Conservation (phyloP, 2,329 filamentous ascomycete genomes). For the Huntiella omanensis region DNA sequence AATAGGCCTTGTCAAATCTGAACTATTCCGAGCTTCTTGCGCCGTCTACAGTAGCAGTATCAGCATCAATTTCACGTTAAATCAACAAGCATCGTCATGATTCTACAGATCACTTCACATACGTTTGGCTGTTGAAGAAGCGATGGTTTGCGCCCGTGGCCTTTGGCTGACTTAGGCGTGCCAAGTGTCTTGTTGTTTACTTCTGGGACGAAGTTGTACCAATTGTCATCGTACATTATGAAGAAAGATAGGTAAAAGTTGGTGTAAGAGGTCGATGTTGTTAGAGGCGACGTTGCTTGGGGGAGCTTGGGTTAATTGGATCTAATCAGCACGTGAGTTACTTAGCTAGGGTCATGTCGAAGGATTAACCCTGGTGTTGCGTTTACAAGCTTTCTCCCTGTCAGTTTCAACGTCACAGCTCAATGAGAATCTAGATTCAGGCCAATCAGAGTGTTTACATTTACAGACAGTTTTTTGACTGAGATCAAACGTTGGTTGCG, state of each 20-base stretch:
- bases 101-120: slow-evolving; percentile 15
- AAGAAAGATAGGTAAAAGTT: not conserved
- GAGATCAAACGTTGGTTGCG: no score
- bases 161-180: slow-evolving; percentile 13
- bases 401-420: not conserved
- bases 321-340: slow-evolving; percentile 2
- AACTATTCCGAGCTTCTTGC: slow-evolving; percentile 2
- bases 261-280: not conserved
- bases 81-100: not conserved
- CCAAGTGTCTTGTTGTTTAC: slow-evolving; percentile 27
- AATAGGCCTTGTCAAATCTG: slow-evolving; percentile 4
- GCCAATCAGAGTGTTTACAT: slow-evolving; percentile 2
- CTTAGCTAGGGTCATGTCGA: not conserved
- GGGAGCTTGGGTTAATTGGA: not conserved
- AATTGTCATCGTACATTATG: slow-evolving; percentile 66
- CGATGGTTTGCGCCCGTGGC: slow-evolving; percentile 47
- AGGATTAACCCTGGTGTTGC: not conserved
- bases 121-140: slow-evolving; percentile 50
- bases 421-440: not conserved
- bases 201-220: slow-evolving; percentile 61
- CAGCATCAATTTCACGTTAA: not conserved
- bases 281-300: slow-evolving; percentile 11
- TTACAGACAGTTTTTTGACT: not conserved
- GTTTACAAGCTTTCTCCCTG: not conserved
- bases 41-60: not conserved